A percentile compares a stretch with the other conserved stretches of the same genome.
Evolutionary conservation across 768 basidiomycete genomes (phyloP).

Genomic region (Rhizopogon roseolus): DNA sequence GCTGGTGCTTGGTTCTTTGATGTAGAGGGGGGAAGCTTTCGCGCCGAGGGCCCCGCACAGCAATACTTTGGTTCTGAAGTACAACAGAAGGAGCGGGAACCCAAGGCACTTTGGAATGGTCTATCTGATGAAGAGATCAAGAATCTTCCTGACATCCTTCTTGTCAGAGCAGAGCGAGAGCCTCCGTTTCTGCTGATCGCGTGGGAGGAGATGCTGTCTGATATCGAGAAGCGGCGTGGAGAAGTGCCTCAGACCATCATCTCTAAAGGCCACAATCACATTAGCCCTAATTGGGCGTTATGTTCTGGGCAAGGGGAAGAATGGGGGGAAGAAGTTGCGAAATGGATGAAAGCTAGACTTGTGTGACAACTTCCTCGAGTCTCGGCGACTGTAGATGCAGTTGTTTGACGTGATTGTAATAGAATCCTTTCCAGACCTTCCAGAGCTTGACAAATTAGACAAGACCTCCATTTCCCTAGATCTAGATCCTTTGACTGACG

Average conservation of each 20-base stretch:
- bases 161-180: conserved; percentile 51
- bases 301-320: conserved; percentile 55
- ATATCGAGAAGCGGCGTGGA: conserved; percentile 32
- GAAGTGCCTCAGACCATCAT: conserved; percentile 30
- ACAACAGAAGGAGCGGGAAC: conserved; percentile 34
- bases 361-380: not conserved
- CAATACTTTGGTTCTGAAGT: conserved; percentile 36
- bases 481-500: too few species aligned
- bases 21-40: conserved; percentile 21
- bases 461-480: too few species aligned
- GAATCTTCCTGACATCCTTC: conserved; percentile 40
- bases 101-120: conserved; percentile 34
- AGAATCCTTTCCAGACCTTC: not conserved
- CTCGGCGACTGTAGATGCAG: not conserved
- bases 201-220: conserved; percentile 33
- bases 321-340: conserved; percentile 48
- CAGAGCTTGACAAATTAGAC: too few species aligned
- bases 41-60: conserved; percentile 13
- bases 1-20: conserved; percentile 41
- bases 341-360: conserved; percentile 27
- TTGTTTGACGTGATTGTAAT: too few species aligned
- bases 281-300: conserved; percentile 49
- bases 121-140: conserved; percentile 31
- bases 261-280: conserved; percentile 56
- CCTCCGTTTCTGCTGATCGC: conserved; percentile 38